These are phyloP conservation scores for Solidago caesia DNA, from an alignment of 129 eudicot genomes.

Conservation along the genomic window DNA sequence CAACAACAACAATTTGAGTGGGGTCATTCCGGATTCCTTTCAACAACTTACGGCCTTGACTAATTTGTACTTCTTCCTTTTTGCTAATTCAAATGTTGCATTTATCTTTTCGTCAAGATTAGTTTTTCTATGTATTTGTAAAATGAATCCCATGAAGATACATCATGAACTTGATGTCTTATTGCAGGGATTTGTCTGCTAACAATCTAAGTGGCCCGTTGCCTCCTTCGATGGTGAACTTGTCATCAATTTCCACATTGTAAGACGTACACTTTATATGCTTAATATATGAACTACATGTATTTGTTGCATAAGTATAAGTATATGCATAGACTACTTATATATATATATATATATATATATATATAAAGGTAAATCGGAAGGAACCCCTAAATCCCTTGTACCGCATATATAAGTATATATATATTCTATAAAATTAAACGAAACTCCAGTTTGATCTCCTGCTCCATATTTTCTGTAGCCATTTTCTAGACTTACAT, in stretches of 20 bases:
- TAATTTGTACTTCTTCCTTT: constrained; percentile 12
- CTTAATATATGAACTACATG: background rate
- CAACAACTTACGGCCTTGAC: constrained; percentile 40
- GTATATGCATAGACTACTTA: no score
- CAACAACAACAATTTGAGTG: constrained; percentile 60
- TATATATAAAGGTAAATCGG: no score
- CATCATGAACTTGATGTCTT: constrained; percentile 9
- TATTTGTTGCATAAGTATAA: no score
- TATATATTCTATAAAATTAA: no score
- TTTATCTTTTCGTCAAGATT: background rate
- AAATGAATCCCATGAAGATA: background rate
- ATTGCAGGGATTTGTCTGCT: constrained; percentile 68
- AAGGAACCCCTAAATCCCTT: no score
- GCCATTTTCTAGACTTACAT: no score
- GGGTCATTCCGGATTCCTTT: constrained; percentile 73
- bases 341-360: no score
- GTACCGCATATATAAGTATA: no score
- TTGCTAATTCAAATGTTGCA: background rate
- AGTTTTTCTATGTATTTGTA: background rate
- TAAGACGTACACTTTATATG: constrained; percentile 30
- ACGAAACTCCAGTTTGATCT: no score
- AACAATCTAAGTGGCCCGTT: constrained; percentile 58
- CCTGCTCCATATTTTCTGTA: no score
- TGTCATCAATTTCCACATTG: constrained; percentile 61
- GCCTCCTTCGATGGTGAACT: constrained; percentile 72